Evolutionary conservation across 2,329 filamentous ascomycete genomes (phyloP), one percentile per base, ranked within the genome.

Genomic region (Colletotrichum graminicola): DNA sequence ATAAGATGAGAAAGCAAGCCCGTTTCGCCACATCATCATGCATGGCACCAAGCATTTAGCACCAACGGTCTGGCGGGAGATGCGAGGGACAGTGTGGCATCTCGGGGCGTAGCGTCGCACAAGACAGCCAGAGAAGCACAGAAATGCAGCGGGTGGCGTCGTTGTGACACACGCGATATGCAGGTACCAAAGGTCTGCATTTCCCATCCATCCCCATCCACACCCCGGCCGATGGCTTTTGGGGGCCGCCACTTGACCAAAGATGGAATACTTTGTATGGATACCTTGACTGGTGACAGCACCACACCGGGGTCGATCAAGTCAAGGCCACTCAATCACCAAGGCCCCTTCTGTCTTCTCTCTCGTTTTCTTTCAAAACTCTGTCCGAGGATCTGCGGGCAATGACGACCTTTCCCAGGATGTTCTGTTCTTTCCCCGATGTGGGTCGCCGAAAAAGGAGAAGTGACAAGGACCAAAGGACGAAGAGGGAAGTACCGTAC

Each of bases 61-160:
- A 71, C 65, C 57, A 71, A 68, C 65, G 66, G 66, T 47, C 52
- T 68, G 66, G 66, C 66, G 61, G 61, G 54, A 69, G 36, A 59
- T 59, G 36, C n/a, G 45, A 66, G 29, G 43, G 47, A 47, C 59
- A 43, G 54, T 45, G 62, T 69, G 26, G 62, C 55, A 66, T 43
- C 36, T 69, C 52, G 62, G 61, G 66, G 62, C 54, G 66, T 66
- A 66, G 45, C 62, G 66, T 39, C 29, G 45, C 62, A 54, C 47
- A 36, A 26, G 36, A 16, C 26, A 52, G 23, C 34, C 36, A 41
- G 49, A 36, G 34, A 34, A 45, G 51, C 21, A 34, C 59, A 29
- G 51, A 71, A 68, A 63, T 68, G 59, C 65, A 39, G 68, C 68
- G 65, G 26, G 65, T 71, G 68, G 68, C 68, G 63, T 63, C 57